phyloP scores from a whole-genome alignment of 441 rosid genomes.

The Macaranga tanarius region DNA sequence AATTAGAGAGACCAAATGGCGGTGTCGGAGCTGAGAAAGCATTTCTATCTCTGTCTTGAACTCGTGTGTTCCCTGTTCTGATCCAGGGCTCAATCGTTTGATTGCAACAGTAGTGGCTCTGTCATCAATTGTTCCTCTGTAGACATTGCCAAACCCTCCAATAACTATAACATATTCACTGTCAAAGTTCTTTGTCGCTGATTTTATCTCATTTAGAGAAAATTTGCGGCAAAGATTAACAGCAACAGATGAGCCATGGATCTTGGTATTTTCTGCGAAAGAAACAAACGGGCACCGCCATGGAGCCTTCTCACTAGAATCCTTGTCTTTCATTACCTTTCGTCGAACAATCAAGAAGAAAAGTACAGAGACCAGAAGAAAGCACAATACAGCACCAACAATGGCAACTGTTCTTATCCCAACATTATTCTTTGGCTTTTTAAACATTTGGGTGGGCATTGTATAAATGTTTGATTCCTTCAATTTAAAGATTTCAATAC shows the following conservation, averaged over 20 bases:
- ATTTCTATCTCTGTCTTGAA: conserved; percentile 1
- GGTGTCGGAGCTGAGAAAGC: not conserved
- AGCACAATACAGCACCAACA: too few species aligned
- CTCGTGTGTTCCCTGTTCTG: not conserved
- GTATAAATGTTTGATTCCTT: not conserved
- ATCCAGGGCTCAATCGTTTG: not conserved
- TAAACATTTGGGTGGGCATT: not conserved
- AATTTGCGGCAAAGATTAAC: conserved; percentile 43
- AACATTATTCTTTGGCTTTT: not conserved
- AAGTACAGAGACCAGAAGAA: too few species aligned
- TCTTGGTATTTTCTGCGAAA: not conserved
- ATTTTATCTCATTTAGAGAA: conserved; percentile 44
- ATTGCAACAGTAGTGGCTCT: too few species aligned
- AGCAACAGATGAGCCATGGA: conserved; percentile 31
- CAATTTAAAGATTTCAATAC: not conserved
- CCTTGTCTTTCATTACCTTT: not conserved
- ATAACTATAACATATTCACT: conserved; percentile 37
- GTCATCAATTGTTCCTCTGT: too few species aligned
- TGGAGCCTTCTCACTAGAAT: too few species aligned
- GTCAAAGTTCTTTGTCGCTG: conserved; percentile 50
- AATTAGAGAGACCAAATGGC: not conserved
- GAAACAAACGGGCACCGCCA: not conserved
- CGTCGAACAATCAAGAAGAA: too few species aligned
- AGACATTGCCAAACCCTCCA: conserved; percentile 51
- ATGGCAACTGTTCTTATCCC: too few species aligned